Conservation (phyloP, 169 alveolate species). For the Plasmodium gallinaceum region DNA sequence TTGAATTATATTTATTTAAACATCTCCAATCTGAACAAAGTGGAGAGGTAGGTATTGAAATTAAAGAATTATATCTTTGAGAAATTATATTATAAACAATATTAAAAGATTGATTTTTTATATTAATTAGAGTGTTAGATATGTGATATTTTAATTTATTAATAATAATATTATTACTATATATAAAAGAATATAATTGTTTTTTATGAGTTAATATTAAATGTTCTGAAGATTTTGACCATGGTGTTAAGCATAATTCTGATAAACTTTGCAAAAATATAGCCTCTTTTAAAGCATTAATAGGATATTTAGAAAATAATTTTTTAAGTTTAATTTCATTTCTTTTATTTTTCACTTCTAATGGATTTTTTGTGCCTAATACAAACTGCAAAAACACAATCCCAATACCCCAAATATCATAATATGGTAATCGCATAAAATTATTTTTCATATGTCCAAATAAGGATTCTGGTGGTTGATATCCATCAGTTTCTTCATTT, state of each 20-base stretch:
- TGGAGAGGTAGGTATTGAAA: slow-evolving; percentile 45
- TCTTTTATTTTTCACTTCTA: slow-evolving; percentile 71
- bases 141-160: slow-evolving; percentile 9
- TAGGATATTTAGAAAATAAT: slow-evolving; percentile 58
- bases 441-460: slow-evolving; percentile 75
- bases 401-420: slow-evolving; percentile 76
- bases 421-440: slow-evolving; percentile 59
- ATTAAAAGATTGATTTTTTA: slow-evolving; percentile 13
- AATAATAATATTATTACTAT: slow-evolving; percentile 32
- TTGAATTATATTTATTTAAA: slow-evolving; percentile 5
- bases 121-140: slow-evolving; percentile 9
- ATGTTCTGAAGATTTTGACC: slow-evolving; percentile 19
- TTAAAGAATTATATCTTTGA: slow-evolving; percentile 8
- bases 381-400: slow-evolving; percentile 62
- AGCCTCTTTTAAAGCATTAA: slow-evolving; percentile 40
- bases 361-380: slow-evolving; percentile 66
- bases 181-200: slow-evolving; percentile 16
- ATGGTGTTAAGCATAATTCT: slow-evolving; percentile 55
- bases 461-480: slow-evolving; percentile 75
- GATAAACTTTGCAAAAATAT: slow-evolving; percentile 67
- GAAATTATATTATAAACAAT: slow-evolving; percentile 12
- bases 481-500: slow-evolving; percentile 73
- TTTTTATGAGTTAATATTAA: slow-evolving; percentile 6
- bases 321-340: slow-evolving; percentile 23
- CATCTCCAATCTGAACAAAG: slow-evolving; percentile 41